These are phyloP conservation scores for Amborella trichopoda DNA, from an alignment of 164 flowering plant genomes.

Conservation along the genomic window DNA sequence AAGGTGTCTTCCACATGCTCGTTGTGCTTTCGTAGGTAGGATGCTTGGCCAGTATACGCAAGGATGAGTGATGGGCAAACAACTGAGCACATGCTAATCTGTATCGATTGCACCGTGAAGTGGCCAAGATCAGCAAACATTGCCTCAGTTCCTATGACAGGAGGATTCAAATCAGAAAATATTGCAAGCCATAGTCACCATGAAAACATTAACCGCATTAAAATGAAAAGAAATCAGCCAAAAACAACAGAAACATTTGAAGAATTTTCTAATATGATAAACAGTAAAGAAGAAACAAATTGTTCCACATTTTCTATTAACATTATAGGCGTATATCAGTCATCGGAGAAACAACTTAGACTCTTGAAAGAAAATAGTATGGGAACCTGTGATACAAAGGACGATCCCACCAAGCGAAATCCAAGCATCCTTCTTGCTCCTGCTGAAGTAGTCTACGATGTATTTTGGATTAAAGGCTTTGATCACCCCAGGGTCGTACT, in stretches of 20 bases:
- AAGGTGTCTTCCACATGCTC: slow-evolving; percentile 27
- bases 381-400: slow-evolving; percentile 40
- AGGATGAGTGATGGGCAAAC: slow-evolving; percentile 43
- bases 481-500: slow-evolving; percentile 32
- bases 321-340: not conserved
- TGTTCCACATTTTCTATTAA: too few relatives aligned
- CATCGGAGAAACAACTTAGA: not conserved
- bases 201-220: too few relatives aligned
- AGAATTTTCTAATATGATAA: too few relatives aligned
- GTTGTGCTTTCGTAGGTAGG: slow-evolving; percentile 39
- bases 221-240: too few relatives aligned
- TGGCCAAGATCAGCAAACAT: slow-evolving; percentile 73
- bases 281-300: too few relatives aligned
- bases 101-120: slow-evolving; percentile 55
- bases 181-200: too few relatives aligned
- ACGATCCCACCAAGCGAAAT: slow-evolving; percentile 63
- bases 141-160: slow-evolving; percentile 65
- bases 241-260: too few relatives aligned
- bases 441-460: slow-evolving; percentile 42
- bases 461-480: slow-evolving; percentile 47
- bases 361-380: not conserved
- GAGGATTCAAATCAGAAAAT: too few relatives aligned
- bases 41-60: slow-evolving; percentile 63
- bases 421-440: slow-evolving; percentile 55
- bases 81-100: slow-evolving; percentile 44